Conservation (phyloP, 2,329 filamentous ascomycete species). For the Aspergillus fijiensis region DNA sequence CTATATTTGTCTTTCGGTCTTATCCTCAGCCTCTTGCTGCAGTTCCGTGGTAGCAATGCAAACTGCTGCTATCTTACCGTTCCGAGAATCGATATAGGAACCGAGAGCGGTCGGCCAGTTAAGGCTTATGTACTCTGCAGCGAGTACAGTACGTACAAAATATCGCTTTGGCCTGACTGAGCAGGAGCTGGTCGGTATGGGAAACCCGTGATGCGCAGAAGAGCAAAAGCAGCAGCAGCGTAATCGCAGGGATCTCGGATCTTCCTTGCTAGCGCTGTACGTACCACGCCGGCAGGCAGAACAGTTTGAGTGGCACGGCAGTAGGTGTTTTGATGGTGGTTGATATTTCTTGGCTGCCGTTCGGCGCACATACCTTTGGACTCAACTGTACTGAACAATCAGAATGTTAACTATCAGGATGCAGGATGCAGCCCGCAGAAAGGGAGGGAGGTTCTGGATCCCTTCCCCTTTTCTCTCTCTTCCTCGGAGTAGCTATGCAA, state of each 20-base stretch:
- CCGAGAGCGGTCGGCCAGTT: neutral
- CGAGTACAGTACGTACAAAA: neutral
- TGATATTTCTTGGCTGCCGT: neutral
- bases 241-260: neutral
- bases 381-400: neutral
- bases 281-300: neutral
- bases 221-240: neutral
- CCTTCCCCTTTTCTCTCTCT: neutral
- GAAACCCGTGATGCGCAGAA: neutral
- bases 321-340: neutral
- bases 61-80: conserved; percentile 1
- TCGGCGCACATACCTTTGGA: neutral
- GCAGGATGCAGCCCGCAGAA: neutral
- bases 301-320: neutral
- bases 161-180: neutral
- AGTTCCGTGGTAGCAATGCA: neutral
- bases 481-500: neutral
- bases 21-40: neutral
- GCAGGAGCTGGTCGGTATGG: neutral
- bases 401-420: neutral
- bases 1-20: conserved; percentile 17
- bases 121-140: neutral
- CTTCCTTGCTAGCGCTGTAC: neutral
- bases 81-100: neutral
- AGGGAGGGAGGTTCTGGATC: neutral